These are phyloP conservation scores for Lodderomyces parapsilosis DNA, from an alignment of 1,139 yeast species.

Conservation along the genomic window DNA sequence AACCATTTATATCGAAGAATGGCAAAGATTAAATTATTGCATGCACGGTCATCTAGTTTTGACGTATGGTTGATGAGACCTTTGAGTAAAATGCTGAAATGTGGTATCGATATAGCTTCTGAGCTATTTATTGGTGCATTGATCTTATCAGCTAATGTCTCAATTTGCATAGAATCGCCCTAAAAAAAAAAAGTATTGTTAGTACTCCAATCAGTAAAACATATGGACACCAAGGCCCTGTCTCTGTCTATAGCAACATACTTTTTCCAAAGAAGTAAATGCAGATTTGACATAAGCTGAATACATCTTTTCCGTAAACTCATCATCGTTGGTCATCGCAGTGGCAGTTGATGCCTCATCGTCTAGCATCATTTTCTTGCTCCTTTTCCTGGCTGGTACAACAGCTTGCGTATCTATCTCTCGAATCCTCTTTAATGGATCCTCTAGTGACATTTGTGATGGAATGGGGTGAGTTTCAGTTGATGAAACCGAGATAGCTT, in stretches of 20 bases:
- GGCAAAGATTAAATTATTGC: conserved; percentile 33
- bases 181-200: conserved; percentile 18
- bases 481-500: background rate
- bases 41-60: conserved; percentile 36
- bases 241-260: conserved; percentile 27
- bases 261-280: conserved; percentile 63
- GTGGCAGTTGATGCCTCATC: conserved; percentile 1
- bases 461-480: background rate
- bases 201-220: conserved; percentile 16
- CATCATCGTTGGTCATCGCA: conserved; percentile 9
- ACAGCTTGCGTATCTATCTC: conserved; percentile 5
- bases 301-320: conserved; percentile 58
- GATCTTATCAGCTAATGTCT: conserved; percentile 38
- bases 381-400: conserved; percentile 1
- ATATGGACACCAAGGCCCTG: too few species aligned
- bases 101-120: conserved; percentile 36
- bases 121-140: conserved; percentile 29
- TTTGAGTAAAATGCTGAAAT: conserved; percentile 35
- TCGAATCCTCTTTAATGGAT: conserved; percentile 29
- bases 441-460: conserved; percentile 31
- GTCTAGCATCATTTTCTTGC: conserved; percentile 1
- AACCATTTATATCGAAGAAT: conserved; percentile 58
- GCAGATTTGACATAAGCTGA: conserved; percentile 66
- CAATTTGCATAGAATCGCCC: conserved; percentile 38
- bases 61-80: conserved; percentile 36